These are phyloP conservation scores for Carex arenaria DNA, from an alignment of 202 grass and related monocot genomes.

Conservation along the genomic window DNA sequence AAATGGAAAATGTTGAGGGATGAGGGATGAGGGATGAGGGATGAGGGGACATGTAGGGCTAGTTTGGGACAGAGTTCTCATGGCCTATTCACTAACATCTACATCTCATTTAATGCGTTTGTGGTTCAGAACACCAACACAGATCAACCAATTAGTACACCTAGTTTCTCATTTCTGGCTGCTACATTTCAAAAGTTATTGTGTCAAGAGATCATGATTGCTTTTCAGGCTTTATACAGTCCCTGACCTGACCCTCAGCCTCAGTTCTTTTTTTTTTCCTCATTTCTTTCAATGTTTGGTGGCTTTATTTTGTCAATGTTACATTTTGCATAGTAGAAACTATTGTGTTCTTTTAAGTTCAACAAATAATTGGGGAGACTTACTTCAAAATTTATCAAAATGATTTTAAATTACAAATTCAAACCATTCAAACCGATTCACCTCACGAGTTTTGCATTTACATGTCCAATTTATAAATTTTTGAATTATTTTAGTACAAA, in stretches of 20 bases:
- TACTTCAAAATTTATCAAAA: no score
- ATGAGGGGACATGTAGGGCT: conserved; percentile 1
- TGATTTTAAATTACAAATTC: no score
- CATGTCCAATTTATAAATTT: no score
- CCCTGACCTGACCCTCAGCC: no score
- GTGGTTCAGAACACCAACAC: conserved; percentile 12
- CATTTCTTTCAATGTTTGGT: not conserved
- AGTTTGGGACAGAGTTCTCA: not conserved
- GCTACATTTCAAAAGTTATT: conserved; percentile 8
- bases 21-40: no score
- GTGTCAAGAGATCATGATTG: conserved; percentile 12
- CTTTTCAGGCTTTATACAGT: conserved; percentile 19
- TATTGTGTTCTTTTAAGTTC: no score
- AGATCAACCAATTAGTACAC: conserved; percentile 2
- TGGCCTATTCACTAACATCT: conserved; percentile 21
- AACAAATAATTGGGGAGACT: no score
- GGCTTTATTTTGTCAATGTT: not conserved
- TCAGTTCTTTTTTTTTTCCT: not conserved
- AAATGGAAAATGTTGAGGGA: no score
- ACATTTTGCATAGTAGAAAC: no score
- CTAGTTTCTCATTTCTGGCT: not conserved
- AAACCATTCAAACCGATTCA: no score
- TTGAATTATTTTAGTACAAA: no score
- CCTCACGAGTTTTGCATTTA: no score
- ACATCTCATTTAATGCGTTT: conserved; percentile 13